Evolutionary conservation across 129 eudicot species (phyloP).

Genomic region (Pittosporum tobira): DNA sequence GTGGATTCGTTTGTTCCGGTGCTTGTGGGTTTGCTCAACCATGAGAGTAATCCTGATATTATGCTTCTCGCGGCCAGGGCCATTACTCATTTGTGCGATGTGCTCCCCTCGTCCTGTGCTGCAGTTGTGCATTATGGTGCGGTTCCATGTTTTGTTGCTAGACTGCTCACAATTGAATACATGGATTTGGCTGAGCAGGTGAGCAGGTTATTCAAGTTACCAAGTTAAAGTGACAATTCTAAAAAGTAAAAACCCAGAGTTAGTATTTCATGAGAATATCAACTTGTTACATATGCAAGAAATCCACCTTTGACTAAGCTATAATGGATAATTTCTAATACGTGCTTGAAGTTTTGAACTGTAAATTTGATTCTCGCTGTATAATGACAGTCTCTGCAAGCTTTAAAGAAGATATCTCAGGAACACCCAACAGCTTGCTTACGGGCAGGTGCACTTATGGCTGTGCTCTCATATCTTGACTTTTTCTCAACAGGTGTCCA

Average conservation of each 20-base stretch:
- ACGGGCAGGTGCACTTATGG: conserved; percentile 98
- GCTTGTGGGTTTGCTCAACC: conserved; percentile 84
- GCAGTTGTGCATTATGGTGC: conserved; percentile 98
- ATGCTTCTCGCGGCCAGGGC: conserved; percentile 97
- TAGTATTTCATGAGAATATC: too few relatives aligned
- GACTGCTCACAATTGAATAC: conserved; percentile 86
- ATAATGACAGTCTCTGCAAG: conserved; percentile 75
- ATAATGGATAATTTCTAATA: too few relatives aligned
- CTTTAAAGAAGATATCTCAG: conserved; percentile 92
- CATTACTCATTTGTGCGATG: conserved; percentile 88
- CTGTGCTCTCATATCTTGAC: conserved; percentile 91
- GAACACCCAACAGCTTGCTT: conserved; percentile 99
- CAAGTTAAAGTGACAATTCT: not conserved
- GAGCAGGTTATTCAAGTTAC: conserved; percentile 2
- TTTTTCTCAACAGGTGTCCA: conserved; percentile 98
- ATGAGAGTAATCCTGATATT: conserved; percentile 86
- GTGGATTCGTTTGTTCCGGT: conserved; percentile 97
- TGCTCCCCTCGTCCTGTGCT: conserved; percentile 86
- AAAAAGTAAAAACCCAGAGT: too few relatives aligned
- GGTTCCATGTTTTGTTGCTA: conserved; percentile 80
- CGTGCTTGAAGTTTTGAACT: not conserved
- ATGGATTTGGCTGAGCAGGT: conserved; percentile 99
- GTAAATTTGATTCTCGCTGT: not conserved
- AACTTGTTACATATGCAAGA: too few relatives aligned
- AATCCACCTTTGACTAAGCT: too few relatives aligned